Evolutionary conservation across 441 rosid genomes (phyloP).

Genomic region (Erysimum pusillum): DNA sequence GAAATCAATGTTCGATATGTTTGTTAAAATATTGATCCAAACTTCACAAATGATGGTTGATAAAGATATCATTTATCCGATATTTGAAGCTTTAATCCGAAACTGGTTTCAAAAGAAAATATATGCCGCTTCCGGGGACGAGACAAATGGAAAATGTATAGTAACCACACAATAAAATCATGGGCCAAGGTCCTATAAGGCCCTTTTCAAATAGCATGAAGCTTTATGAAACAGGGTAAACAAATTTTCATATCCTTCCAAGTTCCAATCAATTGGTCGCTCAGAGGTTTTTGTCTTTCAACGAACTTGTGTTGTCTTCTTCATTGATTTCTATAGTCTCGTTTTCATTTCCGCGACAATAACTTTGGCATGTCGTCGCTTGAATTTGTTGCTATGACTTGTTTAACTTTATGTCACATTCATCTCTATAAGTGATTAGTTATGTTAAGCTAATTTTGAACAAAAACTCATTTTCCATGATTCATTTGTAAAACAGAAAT

Average conservation of each 20-base stretch:
- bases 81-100: not conserved
- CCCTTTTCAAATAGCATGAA: constrained; percentile 1
- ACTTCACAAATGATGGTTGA: not conserved
- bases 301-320: not conserved
- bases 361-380: no score
- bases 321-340: not conserved
- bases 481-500: not conserved
- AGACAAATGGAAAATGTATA: not conserved
- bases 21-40: not conserved
- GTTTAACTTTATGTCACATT: constrained; percentile 3
- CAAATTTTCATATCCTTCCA: not conserved
- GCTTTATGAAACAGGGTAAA: not conserved
- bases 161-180: not conserved
- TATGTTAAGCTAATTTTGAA: not conserved
- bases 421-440: not conserved
- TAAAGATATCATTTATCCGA: not conserved
- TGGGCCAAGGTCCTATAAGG: constrained; percentile 14
- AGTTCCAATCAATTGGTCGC: constrained; percentile 20
- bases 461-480: not conserved
- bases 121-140: constrained; percentile 1
- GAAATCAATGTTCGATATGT: constrained; percentile 3
- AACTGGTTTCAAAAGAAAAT: not conserved
- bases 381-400: not conserved
- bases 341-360: not conserved
- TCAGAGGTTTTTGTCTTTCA: not conserved